Base-by-base conservation (phyloP, 306 rosid species). In the Casuarina glauca region DNA sequence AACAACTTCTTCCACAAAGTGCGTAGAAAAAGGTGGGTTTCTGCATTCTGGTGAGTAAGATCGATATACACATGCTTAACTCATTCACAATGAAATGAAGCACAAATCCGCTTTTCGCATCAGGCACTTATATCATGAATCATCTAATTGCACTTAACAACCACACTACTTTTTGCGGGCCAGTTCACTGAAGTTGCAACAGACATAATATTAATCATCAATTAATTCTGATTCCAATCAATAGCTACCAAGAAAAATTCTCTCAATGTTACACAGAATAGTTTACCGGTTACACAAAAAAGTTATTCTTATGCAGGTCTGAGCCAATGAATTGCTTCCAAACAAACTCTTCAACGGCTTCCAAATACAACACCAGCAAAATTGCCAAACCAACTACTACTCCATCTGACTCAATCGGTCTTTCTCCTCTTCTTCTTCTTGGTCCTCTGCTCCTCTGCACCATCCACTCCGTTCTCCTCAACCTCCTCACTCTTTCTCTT, bases 391-490 rank as follows among this genome's bases (percentile, higher is more conserved):
- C 38, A 19, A 11, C 38, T 20, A 19, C 20, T 26, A 58, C 38
- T 20, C 64, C 6, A 55, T n/a, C 26, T 36, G 17, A 11, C 64
- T 74, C 71, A 75, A 26, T 45, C 42, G 19, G 62, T 70, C 70
- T 61, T 75, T 66, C 72, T 83, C 71, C 72, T 83, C 76, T 70
- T 79, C 58, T 79, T 83, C 58, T 32, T 74, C 36, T 75, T 76
- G 9, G 44, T 74, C 15, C 51, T 48, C 51, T 48, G 51, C 51
- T 48, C 51, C 51, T 48, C 51, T 3, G 61, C 17, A 73, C 50
- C 81, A 61, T 74, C 70, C 43, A 72, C 69, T 67, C 48, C 73
- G 42, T 64, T 50, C 32, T 54, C 61, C 11, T 70, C 64, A 45
- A 11, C 69, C 26, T 63, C 78, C 57, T 64, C 32, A 6, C 5